Conservation (phyloP, 2,329 filamentous ascomycete species). For the Stemphylium beticola region DNA sequence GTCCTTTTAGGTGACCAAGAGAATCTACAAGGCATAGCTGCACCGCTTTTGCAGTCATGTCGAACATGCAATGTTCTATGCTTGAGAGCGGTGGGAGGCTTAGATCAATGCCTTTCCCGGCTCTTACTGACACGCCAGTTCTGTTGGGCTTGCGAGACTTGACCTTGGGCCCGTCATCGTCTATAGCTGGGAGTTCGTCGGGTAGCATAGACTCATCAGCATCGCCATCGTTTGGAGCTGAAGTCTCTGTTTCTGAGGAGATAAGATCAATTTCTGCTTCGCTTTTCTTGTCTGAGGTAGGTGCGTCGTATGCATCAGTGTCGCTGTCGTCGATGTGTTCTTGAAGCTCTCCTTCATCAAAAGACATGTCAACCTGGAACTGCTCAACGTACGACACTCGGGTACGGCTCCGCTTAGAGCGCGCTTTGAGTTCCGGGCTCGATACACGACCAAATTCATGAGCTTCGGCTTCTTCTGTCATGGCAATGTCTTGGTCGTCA, state of each 20-base stretch:
- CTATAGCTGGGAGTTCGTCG: background rate
- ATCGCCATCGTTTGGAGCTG: background rate
- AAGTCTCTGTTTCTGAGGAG: background rate
- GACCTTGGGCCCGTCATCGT: slow-evolving; percentile 3
- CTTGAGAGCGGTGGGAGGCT: slow-evolving; percentile 55
- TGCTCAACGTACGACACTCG: slow-evolving; percentile 23
- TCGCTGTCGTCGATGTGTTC: slow-evolving; percentile 12
- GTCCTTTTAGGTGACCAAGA: slow-evolving; percentile 42
- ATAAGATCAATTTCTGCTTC: background rate
- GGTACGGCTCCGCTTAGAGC: slow-evolving; percentile 8
- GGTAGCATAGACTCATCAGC: background rate
- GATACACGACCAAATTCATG: too few species aligned
- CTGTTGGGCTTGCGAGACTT: background rate
- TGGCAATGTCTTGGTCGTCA: background rate
- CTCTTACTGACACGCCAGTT: background rate
- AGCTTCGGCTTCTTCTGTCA: background rate
- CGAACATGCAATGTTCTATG: slow-evolving; percentile 57
- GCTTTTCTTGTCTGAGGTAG: slow-evolving; percentile 4
- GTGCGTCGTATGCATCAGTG: slow-evolving; percentile 1
- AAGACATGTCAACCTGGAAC: background rate
- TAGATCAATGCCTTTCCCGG: slow-evolving; percentile 36
- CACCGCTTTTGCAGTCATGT: slow-evolving; percentile 53
- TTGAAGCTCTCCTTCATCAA: slow-evolving; percentile 1
- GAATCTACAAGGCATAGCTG: slow-evolving; percentile 43
- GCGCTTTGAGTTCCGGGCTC: background rate